phyloP scores from a whole-genome alignment of 768 basidiomycete genomes.

The Lentinula aciculospora region DNA sequence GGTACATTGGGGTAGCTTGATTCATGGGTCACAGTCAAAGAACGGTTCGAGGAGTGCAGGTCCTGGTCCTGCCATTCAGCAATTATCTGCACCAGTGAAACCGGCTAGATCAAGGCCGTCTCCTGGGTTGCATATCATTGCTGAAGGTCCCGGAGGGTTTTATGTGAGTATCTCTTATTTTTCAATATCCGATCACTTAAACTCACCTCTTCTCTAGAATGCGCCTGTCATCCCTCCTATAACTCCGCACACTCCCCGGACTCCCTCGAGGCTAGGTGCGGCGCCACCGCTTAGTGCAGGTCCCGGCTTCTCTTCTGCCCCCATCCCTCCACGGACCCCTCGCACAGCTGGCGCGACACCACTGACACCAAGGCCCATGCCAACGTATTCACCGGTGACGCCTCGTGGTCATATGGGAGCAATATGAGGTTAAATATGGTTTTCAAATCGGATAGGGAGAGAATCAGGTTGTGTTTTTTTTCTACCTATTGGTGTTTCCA shows the following conservation, averaged over 20 bases:
- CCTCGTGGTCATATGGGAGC: constrained; percentile 3
- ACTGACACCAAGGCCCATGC: background rate
- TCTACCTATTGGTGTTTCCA: background rate
- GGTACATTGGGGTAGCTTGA: background rate
- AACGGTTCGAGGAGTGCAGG: constrained; percentile 1
- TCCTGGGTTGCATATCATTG: background rate
- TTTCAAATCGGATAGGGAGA: too few species aligned
- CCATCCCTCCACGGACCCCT: background rate
- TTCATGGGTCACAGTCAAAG: constrained; percentile 2
- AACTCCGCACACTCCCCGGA: background rate
- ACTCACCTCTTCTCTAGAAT: background rate
- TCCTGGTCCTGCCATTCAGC: background rate
- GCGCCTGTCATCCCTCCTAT: background rate
- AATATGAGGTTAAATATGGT: background rate
- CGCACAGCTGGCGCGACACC: background rate
- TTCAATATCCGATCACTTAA: too few species aligned
- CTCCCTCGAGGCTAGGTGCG: background rate
- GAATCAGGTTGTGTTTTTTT: background rate
- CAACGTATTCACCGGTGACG: constrained; percentile 1
- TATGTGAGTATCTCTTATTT: background rate
- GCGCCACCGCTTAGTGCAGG: constrained; percentile 2
- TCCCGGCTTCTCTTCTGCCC: background rate
- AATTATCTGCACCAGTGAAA: background rate
- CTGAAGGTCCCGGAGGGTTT: background rate
- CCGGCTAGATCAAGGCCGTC: background rate